Evolutionary conservation across 2,329 filamentous ascomycete genomes (phyloP).

Genomic region (Chaetomium olivaceum): DNA sequence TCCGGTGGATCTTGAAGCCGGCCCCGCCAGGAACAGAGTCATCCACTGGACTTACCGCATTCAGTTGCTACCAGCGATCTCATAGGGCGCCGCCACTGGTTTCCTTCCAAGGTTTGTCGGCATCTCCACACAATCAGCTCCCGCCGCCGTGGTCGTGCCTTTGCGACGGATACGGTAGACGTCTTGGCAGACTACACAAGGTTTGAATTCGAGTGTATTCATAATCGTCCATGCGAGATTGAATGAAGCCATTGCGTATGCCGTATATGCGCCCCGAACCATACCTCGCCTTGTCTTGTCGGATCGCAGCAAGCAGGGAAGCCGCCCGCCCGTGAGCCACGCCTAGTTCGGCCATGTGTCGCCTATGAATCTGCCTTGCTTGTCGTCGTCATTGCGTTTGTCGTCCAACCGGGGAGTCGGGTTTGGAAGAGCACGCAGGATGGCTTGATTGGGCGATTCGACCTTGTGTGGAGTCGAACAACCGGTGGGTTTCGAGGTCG

Average conservation of each 20-base stretch:
- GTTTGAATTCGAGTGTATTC: background rate
- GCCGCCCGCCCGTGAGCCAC: background rate
- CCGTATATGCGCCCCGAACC: background rate
- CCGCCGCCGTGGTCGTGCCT: background rate
- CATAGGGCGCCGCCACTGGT: background rate
- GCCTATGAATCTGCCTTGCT: background rate
- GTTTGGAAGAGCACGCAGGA: background rate
- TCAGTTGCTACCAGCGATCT: background rate
- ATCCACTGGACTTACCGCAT: conserved; percentile 5
- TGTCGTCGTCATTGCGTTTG: conserved; percentile 3
- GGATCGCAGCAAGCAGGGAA: background rate
- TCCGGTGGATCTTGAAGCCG: conserved; percentile 3
- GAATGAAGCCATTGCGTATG: background rate
- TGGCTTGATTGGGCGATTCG: background rate
- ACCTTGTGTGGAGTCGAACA: background rate
- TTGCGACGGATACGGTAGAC: background rate
- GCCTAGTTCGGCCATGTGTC: background rate
- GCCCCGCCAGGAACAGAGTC: background rate
- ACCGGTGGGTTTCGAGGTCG: background rate
- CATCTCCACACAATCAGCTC: background rate
- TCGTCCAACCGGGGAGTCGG: background rate
- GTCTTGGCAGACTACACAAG: background rate
- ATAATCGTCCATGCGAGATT: background rate
- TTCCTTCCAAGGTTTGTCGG: too few species aligned
- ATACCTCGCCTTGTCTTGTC: background rate